These are phyloP conservation scores for Microthyrium microscopicum DNA, from an alignment of 2,329 filamentous ascomycete genomes.

Conservation along the genomic window DNA sequence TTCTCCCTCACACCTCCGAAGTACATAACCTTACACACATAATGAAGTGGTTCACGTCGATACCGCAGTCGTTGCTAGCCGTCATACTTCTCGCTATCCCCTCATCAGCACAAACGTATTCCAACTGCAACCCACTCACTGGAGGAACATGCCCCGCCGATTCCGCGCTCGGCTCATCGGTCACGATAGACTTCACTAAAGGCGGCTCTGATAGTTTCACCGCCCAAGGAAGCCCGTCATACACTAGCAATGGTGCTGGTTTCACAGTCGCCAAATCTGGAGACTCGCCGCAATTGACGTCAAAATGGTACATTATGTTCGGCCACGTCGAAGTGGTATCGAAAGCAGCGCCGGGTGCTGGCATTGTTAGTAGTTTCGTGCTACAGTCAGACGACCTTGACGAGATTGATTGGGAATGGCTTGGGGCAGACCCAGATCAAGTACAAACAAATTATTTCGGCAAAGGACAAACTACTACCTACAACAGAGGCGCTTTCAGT, in stretches of 20 bases:
- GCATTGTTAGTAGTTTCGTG: slow-evolving; percentile 86
- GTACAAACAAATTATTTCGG: slow-evolving; percentile 98
- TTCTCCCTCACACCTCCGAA: no score
- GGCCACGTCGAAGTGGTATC: slow-evolving; percentile 74
- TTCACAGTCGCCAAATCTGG: slow-evolving; percentile 67
- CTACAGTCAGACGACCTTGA: slow-evolving; percentile 83
- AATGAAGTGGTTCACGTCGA: slow-evolving; percentile 1
- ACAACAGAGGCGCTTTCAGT: slow-evolving; percentile 77
- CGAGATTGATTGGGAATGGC: slow-evolving; percentile 96
- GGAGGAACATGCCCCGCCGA: slow-evolving; percentile 51
- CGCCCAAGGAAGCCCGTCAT: slow-evolving; percentile 51
- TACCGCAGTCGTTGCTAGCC: neutral
- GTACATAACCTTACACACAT: slow-evolving; percentile 4
- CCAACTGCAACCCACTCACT: slow-evolving; percentile 37
- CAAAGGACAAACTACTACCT: slow-evolving; percentile 71
- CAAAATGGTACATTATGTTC: slow-evolving; percentile 99
- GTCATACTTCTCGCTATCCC: slow-evolving; percentile 22
- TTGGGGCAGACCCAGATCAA: slow-evolving; percentile 57
- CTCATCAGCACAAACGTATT: slow-evolving; percentile 35
- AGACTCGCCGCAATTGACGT: slow-evolving; percentile 71
- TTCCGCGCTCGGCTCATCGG: slow-evolving; percentile 67
- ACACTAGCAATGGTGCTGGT: slow-evolving; percentile 57
- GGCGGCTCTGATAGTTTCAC: slow-evolving; percentile 67
- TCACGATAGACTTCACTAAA: slow-evolving; percentile 67
- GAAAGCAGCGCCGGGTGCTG: slow-evolving; percentile 72